Conservation (phyloP, 2,329 filamentous ascomycete species). For the Aspergillus amoenus region DNA sequence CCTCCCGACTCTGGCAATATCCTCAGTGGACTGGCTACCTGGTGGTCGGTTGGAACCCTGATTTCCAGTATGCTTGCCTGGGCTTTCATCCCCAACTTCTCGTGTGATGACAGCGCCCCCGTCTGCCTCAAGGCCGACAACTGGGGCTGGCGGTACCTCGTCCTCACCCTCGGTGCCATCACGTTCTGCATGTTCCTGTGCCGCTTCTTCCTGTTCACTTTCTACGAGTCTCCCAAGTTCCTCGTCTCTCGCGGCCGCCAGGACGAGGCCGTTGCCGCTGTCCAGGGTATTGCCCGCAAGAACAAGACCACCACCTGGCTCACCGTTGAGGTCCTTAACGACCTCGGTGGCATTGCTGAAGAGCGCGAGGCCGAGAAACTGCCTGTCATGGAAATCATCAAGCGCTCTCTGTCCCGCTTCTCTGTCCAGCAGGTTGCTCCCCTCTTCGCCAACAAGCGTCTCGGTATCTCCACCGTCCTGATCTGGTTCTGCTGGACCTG, state of each 20-base stretch:
- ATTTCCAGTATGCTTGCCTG: conserved; percentile 62
- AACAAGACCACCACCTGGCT: conserved; percentile 72
- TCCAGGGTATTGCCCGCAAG: conserved; percentile 73
- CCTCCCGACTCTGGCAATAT: conserved; percentile 72
- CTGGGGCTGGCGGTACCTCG: conserved; percentile 72
- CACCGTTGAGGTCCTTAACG: conserved; percentile 65
- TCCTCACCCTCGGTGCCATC: conserved; percentile 67
- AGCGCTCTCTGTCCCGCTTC: conserved; percentile 63
- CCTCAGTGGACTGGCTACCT: conserved; percentile 76
- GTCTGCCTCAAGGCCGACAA: too few relatives aligned
- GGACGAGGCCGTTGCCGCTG: conserved; percentile 73
- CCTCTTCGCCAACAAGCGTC: conserved; percentile 54
- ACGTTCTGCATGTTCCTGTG: conserved; percentile 75
- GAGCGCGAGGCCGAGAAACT: conserved; percentile 40
- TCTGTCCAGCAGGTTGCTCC: conserved; percentile 66
- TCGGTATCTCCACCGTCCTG: conserved; percentile 51
- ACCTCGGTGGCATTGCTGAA: conserved; percentile 51
- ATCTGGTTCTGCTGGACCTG: conserved; percentile 74
- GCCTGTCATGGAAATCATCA: conserved; percentile 51
- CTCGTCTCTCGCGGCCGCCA: conserved; percentile 74
- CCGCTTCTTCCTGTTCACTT: conserved; percentile 73
- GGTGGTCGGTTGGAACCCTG: conserved; percentile 83
- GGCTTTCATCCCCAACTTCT: conserved; percentile 71
- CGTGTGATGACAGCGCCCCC: conserved; percentile 53
- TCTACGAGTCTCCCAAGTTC: conserved; percentile 85